Evolutionary conservation across 1,139 yeast genomes (phyloP), one percentile per base, ranked within the genome.

Genomic region (Wickerhamiella pararugosa): DNA sequence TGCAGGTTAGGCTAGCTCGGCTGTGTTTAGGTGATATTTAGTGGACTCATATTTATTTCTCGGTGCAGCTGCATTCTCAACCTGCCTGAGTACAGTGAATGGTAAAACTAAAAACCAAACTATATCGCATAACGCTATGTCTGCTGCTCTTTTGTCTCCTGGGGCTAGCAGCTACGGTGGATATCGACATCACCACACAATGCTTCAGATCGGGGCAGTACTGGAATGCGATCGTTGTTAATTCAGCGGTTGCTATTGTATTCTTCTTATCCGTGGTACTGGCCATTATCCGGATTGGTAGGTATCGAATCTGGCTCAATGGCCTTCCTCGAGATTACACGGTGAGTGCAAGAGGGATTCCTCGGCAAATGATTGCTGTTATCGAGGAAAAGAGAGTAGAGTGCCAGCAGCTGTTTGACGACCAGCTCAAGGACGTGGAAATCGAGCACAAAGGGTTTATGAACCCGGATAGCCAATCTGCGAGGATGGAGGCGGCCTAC

Each of bases 311-410:
- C 36, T 64, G 79, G 27, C 58, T 86, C 52, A 74, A 75, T 45
- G 92, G 79, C 49, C 80, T 86, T 15, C 96, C 96, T 0, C 67
- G 75, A 46, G 65, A 74, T 38, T 84, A 82, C 56, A 67, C 84
- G 21, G 92, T 94, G 0, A 72, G 76, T 26, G 64, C 69, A 25
- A 69, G 68, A 34, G 94, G 83, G 56, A 62, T 81, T 42, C 84
- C 90, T 0, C 55, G 57, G 15, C 62, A 62, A 29, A 71, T 60
- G 57, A 67, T 61, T 44, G 54, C 43, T 42, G 60, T 60, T 58
- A 65, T 76, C 51, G 50, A 69, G 47, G 51, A 57, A 43, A 63
- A 74, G 53, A 57, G 71, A 59, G 53, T 59, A 29, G 57, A 67
- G 51, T 61, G 83, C 67, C 60, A 64, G 29, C 65, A 64, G 11